Evolutionary conservation across 2,329 filamentous ascomycete species (phyloP).

Genomic region (Mycosphaerelloides madeirae): DNA sequence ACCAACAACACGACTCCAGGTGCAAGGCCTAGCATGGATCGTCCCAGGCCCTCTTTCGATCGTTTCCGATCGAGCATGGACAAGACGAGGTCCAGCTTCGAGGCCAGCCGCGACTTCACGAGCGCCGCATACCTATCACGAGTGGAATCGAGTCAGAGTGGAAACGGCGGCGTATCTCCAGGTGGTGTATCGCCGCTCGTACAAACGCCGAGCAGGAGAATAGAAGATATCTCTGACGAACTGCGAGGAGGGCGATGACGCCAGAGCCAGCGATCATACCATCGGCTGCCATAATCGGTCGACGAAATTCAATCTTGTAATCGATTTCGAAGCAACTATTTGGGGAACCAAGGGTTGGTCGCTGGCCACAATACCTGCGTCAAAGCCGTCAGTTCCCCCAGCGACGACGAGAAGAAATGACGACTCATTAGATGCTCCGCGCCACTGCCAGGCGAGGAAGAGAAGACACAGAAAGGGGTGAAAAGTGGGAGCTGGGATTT

Average conservation of each 20-base stretch:
- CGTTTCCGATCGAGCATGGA: slow-evolving; percentile 84
- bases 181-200: neutral
- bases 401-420: too few relatives aligned
- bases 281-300: slow-evolving; percentile 1
- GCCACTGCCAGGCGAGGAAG: too few relatives aligned
- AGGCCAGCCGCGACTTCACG: slow-evolving; percentile 85
- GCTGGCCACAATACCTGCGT: too few relatives aligned
- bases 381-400: too few relatives aligned
- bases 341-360: too few relatives aligned
- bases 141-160: slow-evolving; percentile 54
- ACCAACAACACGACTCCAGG: slow-evolving; percentile 33
- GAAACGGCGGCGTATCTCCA: neutral
- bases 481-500: too few relatives aligned
- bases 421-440: too few relatives aligned
- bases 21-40: slow-evolving; percentile 58
- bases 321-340: too few relatives aligned
- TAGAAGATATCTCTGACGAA: slow-evolving; percentile 14
- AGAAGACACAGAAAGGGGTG: too few relatives aligned
- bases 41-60: slow-evolving; percentile 79
- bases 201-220: slow-evolving; percentile 5
- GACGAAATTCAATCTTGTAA: too few relatives aligned
- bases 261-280: slow-evolving; percentile 7
- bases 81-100: slow-evolving; percentile 74
- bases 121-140: slow-evolving; percentile 79
- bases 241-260: slow-evolving; percentile 12